Percentiles rank a stretch among this genome's conserved stretches.
These are phyloP conservation scores for Lasiodiplodia citricola DNA, from an alignment of 2,329 filamentous ascomycete genomes.

Conservation along the genomic window DNA sequence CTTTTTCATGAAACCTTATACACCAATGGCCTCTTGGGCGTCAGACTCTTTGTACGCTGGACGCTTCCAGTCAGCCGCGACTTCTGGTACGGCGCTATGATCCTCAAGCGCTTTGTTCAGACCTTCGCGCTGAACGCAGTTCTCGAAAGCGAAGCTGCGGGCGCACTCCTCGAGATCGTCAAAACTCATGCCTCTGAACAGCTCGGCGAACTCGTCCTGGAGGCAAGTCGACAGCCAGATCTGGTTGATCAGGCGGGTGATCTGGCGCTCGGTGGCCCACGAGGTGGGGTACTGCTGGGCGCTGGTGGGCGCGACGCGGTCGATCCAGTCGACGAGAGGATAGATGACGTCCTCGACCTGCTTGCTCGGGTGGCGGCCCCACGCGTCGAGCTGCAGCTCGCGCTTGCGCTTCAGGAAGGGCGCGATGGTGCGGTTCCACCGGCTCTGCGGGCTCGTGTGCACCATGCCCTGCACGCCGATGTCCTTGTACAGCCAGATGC, in stretches of 20 bases:
- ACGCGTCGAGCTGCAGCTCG: slow-evolving; percentile 59
- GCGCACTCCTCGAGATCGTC: slow-evolving; percentile 62
- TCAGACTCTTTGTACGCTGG: background rate
- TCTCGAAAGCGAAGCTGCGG: slow-evolving; percentile 59
- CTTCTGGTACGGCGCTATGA: slow-evolving; percentile 41
- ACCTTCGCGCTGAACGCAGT: slow-evolving; percentile 58
- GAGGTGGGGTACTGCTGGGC: slow-evolving; percentile 38
- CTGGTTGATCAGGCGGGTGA: slow-evolving; percentile 51
- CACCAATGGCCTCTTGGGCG: background rate
- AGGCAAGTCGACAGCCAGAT: slow-evolving; percentile 58
- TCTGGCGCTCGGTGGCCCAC: slow-evolving; percentile 40
- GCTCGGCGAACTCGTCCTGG: slow-evolving; percentile 60
- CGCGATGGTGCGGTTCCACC: slow-evolving; percentile 56
- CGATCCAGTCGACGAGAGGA: slow-evolving; percentile 43
- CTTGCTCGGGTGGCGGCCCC: slow-evolving; percentile 51
- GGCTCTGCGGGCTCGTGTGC: slow-evolving; percentile 29
- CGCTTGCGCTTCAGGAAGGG: slow-evolving; percentile 64
- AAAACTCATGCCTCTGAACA: slow-evolving; percentile 58
- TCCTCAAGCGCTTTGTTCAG: slow-evolving; percentile 58
- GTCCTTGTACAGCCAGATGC: slow-evolving; percentile 52
- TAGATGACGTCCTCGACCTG: slow-evolving; percentile 52
- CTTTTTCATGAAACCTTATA: background rate
- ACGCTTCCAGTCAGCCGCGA: slow-evolving; percentile 14
- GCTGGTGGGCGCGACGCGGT: slow-evolving; percentile 34
- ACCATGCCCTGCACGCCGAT: slow-evolving; percentile 42